Evolutionary conservation across 352 stramenopile genomes (phyloP), one percentile per base, ranked within the genome.

Genomic region (Phytophthora gonapodyides): DNA sequence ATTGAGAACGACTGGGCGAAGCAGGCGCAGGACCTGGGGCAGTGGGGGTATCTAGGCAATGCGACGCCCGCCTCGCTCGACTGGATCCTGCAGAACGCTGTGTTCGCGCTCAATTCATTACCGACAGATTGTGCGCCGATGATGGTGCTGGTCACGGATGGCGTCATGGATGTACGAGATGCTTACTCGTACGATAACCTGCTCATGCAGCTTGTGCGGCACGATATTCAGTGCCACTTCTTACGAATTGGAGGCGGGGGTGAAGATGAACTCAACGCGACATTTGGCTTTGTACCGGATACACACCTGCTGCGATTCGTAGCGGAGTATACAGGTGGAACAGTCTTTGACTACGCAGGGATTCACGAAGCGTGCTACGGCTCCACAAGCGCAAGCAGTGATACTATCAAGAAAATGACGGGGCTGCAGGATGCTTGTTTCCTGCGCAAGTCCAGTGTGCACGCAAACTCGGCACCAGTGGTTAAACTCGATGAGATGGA

Each of bases 151-250:
- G 82, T 93, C 42, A 92, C 88, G 0, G 88, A 96, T 59, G 84
- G 88, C 5, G 88, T 96, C 30, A 71, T 94, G n/a, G 86, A 95
- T 70, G 52, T 93, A 10, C 76, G 76, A 16, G 69, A 94, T 36
- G 75, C 77, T 6, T 93, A 87, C 57, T 82, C 80, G 4, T 96
- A 96, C 40, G 88, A 96, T 66, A 90, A 85, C 31, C 57, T 96
- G 40, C 64, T 95, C 30, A 95, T 95, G 88, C 86, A 96, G 40
- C 80, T 96, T n/a, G 80, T 88, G 41, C 85, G 88, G 6, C 88
- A 96, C 57, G 84, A 96, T 63, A 85, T 95, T 42, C 79, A 93
- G 40, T 95, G 86, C 41, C 78, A 95, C 52, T 94, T 94, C 47
- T 71, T 96, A 40, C 77, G 80, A 2, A 74, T 95, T 24, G 84